Evolutionary conservation across 768 basidiomycete species (phyloP).

Genomic region (Cystobasidium tubakii): DNA sequence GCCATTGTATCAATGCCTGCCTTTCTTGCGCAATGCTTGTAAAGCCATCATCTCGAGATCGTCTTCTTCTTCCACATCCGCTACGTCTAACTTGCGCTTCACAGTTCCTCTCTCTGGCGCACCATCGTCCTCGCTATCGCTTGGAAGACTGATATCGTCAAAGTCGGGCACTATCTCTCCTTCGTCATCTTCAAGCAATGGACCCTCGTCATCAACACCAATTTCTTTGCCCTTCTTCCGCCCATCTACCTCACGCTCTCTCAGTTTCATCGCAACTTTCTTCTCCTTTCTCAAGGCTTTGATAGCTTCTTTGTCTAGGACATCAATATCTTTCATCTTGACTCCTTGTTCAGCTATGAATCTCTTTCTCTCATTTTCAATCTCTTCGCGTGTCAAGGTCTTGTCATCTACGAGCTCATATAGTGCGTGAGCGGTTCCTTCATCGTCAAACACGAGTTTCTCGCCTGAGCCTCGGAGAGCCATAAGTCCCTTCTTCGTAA

Average conservation of each 20-base stretch:
- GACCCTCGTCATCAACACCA: conserved; percentile 11
- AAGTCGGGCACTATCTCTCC: conserved; percentile 64
- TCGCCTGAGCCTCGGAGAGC: conserved; percentile 65
- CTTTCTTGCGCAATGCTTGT: conserved; percentile 37
- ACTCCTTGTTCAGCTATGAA: conserved; percentile 70
- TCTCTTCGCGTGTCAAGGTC: conserved; percentile 61
- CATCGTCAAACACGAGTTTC: conserved; percentile 86
- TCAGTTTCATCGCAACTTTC: conserved; percentile 81
- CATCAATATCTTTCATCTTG: conserved; percentile 66
- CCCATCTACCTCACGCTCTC: conserved; percentile 54
- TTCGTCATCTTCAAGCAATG: conserved; percentile 41
- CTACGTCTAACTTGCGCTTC: conserved; percentile 17
- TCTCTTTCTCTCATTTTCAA: conserved; percentile 60
- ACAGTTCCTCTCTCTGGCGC: conserved; percentile 11
- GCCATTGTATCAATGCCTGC: background rate
- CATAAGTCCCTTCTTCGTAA: conserved; percentile 65
- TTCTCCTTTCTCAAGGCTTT: conserved; percentile 83
- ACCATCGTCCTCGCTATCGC: conserved; percentile 48
- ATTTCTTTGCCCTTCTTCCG: background rate
- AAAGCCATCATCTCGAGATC: conserved; percentile 44
- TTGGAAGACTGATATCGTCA: conserved; percentile 61
- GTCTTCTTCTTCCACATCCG: conserved; percentile 36
- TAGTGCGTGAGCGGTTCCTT: conserved; percentile 69
- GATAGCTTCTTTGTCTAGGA: conserved; percentile 71
- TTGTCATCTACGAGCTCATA: conserved; percentile 75